Evolutionary conservation across 805 yeast species (phyloP).

Genomic region (Yarrowia alimentaria): DNA sequence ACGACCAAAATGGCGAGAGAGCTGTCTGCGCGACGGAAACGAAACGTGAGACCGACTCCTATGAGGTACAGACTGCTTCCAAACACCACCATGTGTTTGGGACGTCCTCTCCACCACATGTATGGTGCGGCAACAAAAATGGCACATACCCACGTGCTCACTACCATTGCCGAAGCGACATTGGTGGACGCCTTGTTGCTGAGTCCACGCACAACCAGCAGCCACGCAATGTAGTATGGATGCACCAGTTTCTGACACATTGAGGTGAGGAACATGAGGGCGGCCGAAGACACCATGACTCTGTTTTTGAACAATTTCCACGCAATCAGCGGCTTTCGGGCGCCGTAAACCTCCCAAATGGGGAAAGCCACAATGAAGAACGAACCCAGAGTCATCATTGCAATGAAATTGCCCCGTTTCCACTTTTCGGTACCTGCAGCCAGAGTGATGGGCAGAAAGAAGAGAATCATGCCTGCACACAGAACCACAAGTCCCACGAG

Average conservation of each 20-base stretch:
- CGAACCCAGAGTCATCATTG: conserved; percentile 7
- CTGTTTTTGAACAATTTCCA: conserved; percentile 13
- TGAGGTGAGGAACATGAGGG: not conserved
- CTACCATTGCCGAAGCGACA: not conserved
- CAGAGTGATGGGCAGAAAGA: conserved; percentile 19
- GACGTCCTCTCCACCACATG: conserved; percentile 13
- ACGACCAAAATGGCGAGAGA: not conserved
- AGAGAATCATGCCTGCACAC: not conserved
- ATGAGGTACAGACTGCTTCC: conserved; percentile 2
- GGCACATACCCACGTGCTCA: not conserved
- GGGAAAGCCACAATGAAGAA: not conserved
- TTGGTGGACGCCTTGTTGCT: conserved; percentile 4
- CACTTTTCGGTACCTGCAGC: conserved; percentile 13
- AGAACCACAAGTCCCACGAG: conserved; percentile 1
- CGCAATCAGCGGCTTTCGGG: not conserved
- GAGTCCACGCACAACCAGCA: conserved; percentile 11
- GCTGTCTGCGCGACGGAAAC: not conserved
- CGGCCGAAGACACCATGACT: conserved; percentile 7
- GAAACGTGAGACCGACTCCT: conserved; percentile 3
- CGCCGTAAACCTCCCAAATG: conserved; percentile 14
- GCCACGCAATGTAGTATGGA: conserved; percentile 19
- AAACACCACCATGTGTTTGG: conserved; percentile 1
- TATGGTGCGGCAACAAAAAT: conserved; percentile 4
- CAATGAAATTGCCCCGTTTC: not conserved
- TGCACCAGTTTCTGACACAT: conserved; percentile 2